phyloP scores from a whole-genome alignment of 2,329 filamentous ascomycete species.

The Xylariales sp. region DNA sequence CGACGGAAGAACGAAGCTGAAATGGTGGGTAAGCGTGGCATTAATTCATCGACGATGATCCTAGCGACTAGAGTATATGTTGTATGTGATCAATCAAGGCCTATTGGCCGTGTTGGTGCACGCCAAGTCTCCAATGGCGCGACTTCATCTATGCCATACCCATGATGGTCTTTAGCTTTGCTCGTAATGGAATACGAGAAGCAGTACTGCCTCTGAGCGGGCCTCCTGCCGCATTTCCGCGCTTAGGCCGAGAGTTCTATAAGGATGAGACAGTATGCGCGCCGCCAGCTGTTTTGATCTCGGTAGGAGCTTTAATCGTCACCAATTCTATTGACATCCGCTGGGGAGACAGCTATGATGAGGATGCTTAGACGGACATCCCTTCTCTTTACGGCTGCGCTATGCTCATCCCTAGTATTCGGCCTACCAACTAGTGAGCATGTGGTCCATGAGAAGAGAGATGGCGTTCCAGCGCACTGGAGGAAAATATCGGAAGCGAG shows the following conservation, averaged over 20 bases:
- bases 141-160: not conserved
- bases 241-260: not conserved
- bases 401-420: slow-evolving; percentile 15
- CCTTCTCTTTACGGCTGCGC: slow-evolving; percentile 1
- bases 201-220: not conserved
- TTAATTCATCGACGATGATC: not conserved
- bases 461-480: slow-evolving; percentile 17
- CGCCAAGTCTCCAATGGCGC: not conserved
- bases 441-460: slow-evolving; percentile 29
- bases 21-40: not conserved
- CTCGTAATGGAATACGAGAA: slow-evolving; percentile 17
- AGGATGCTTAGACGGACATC: slow-evolving; percentile 5
- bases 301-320: not conserved
- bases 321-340: not conserved
- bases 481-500: slow-evolving; percentile 8
- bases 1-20: not conserved
- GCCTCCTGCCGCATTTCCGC: slow-evolving; percentile 8
- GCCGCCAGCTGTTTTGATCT: not conserved
- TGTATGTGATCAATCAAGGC: not conserved
- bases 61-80: not conserved
- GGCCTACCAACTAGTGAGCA: slow-evolving; percentile 13
- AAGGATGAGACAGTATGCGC: not conserved
- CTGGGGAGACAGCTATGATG: not conserved
- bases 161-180: not conserved
- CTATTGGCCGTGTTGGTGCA: not conserved